phyloP scores from a whole-genome alignment of 2,329 filamentous ascomycete genomes.

The Talaromyces rugulosus region DNA sequence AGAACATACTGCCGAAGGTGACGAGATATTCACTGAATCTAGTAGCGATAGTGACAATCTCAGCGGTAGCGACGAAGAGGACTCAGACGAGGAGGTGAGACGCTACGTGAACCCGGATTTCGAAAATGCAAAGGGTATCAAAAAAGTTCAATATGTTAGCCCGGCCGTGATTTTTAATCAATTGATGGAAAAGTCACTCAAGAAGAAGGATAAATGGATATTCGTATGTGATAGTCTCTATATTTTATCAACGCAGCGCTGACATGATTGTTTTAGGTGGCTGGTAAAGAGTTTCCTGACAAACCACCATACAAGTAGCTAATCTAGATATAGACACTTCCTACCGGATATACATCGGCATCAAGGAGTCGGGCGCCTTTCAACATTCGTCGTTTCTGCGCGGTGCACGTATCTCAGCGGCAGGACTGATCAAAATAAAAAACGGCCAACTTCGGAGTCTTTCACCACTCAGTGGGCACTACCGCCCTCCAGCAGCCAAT shows the following conservation, averaged over 20 bases:
- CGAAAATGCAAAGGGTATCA: constrained; percentile 56
- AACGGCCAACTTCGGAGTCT: constrained; percentile 71
- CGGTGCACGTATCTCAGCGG: constrained; percentile 74
- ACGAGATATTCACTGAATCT: constrained; percentile 15
- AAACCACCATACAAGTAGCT: not conserved
- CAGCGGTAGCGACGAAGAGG: constrained; percentile 32
- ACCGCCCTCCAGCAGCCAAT: constrained; percentile 76
- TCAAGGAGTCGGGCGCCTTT: constrained; percentile 83
- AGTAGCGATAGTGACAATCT: constrained; percentile 8
- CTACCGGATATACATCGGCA: constrained; percentile 76
- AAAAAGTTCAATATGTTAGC: constrained; percentile 63
- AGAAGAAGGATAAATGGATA: constrained; percentile 88
- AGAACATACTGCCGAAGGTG: constrained; percentile 27
- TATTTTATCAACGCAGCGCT: not conserved
- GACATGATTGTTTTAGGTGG: constrained; percentile 5
- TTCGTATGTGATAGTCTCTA: constrained; percentile 52
- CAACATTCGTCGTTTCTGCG: constrained; percentile 89
- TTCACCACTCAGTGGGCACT: constrained; percentile 70
- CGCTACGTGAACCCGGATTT: constrained; percentile 64
- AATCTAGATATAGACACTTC: constrained; percentile 61
- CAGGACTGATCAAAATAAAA: constrained; percentile 80
- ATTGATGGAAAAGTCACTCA: constrained; percentile 66
- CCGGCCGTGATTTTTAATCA: constrained; percentile 73
- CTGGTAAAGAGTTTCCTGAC: constrained; percentile 7
- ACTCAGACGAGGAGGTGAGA: constrained; percentile 52